Evolutionary conservation across 2,329 filamentous ascomycete genomes (phyloP), one percentile per base, ranked within the genome.

Genomic region (Nigrograna mackinnonii): DNA sequence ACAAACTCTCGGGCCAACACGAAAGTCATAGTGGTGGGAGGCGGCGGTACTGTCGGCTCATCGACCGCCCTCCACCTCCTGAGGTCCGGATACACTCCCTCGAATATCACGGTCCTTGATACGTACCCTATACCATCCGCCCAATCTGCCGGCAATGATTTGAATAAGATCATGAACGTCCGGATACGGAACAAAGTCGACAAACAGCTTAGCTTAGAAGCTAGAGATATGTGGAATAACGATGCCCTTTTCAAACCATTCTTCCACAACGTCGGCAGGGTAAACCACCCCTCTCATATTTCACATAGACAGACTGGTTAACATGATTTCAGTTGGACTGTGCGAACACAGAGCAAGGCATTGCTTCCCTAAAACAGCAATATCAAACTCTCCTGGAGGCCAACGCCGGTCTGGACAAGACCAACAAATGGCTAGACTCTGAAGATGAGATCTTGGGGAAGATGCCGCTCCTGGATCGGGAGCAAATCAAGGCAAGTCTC

Each of bases 31-130:
- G 61, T 76, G 14, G 65, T 78, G 20, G 70, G 76, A n/a, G 77
- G 77, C 21, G 75, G 73, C 17, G 78, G 77, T 7, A 78, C 76
- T 1, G 79, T 77, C 62, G 78, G 77, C 11, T 71, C 70, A 22
- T 76, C 73, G 4, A 78, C 76, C n/a, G 76, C 77, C n/a, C 64
- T 78, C 16, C 71, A 79, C 50, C 66, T 80, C 5, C 71, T 75
- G 19, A 69, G 75, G 21, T 65, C 71, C 37, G 76, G 76, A 30
- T 79, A 78, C 52, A 68, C 65, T 28, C 58, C 61, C 4, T 61
- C 68, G 0, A 69, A 75, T 46, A 67, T 79, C 42, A 76, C 67
- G 4, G 70, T 79, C 5, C 61, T 80, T 9, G 76, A 79, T 46
- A 69, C 69, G 0, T 68, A 76, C 42, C 62, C 62, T 1, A 68